These are phyloP conservation scores for Fusarium continuum DNA, from an alignment of 2,329 filamentous ascomycete genomes.

Conservation along the genomic window DNA sequence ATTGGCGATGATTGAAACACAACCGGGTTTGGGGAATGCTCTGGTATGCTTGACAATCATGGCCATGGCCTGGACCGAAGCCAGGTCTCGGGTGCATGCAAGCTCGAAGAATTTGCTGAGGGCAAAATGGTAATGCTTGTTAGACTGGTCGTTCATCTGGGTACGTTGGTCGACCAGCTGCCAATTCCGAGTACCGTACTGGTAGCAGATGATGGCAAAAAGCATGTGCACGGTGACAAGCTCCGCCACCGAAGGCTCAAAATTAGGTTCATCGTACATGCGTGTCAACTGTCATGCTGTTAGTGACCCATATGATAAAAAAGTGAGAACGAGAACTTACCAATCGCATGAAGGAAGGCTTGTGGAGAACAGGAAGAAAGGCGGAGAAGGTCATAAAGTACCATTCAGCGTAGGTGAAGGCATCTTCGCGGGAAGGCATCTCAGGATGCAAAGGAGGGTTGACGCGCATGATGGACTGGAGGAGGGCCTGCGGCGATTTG, in stretches of 20 bases:
- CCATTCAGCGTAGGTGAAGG: conserved; percentile 75
- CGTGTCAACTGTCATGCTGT: conserved; percentile 59
- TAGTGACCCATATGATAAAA: not conserved
- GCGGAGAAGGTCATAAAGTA: conserved; percentile 78
- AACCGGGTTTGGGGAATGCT: conserved; percentile 81
- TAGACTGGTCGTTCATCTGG: conserved; percentile 70
- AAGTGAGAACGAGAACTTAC: conserved; percentile 54
- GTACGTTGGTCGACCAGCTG: conserved; percentile 63
- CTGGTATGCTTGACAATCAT: conserved; percentile 78
- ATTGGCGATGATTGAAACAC: conserved; percentile 73
- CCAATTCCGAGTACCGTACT: conserved; percentile 76
- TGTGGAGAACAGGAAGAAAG: conserved; percentile 81
- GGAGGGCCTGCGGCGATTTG: conserved; percentile 76
- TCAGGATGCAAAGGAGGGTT: conserved; percentile 65
- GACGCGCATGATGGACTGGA: conserved; percentile 70
- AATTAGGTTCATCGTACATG: conserved; percentile 75
- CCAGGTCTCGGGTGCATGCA: conserved; percentile 66
- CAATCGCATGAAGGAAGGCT: conserved; percentile 74
- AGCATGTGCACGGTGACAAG: conserved; percentile 80
- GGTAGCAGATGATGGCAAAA: conserved; percentile 79
- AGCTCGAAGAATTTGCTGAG: conserved; percentile 75
- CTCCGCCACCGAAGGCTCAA: conserved; percentile 70
- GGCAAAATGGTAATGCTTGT: conserved; percentile 81
- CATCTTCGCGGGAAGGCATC: conserved; percentile 71
- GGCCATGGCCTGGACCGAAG: conserved; percentile 76